Evolutionary conservation across 2,329 filamentous ascomycete genomes (phyloP).

Genomic region (Pseudocercospora eumusae): DNA sequence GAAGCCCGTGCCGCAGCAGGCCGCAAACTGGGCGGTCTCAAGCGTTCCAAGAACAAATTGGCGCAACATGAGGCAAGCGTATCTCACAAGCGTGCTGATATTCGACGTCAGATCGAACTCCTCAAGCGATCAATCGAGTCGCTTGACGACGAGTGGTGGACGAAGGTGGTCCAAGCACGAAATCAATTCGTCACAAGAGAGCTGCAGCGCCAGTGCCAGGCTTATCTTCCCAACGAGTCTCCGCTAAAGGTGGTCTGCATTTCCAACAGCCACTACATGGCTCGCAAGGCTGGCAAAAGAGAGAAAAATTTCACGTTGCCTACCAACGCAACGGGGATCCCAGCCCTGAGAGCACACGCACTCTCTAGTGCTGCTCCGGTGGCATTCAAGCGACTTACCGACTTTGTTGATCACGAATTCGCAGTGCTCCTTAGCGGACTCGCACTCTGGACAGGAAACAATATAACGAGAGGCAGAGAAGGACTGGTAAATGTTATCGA

Average conservation of each 20-base stretch:
- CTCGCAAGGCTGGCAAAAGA: neutral
- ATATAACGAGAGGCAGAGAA: neutral
- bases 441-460: neutral
- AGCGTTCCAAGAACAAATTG: neutral
- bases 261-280: neutral
- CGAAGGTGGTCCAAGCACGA: neutral
- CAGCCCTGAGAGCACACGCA: neutral
- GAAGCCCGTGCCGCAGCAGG: neutral
- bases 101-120: too few species aligned
- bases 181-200: neutral
- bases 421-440: neutral
- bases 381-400: neutral
- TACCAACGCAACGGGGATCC: neutral
- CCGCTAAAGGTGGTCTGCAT: neutral
- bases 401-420: neutral
- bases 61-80: neutral
- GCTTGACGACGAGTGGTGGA: neutral
- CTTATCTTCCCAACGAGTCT: neutral
- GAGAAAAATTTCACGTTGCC: neutral
- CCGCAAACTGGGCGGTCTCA: neutral
- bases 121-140: too few species aligned
- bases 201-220: neutral
- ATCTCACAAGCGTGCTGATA: too few species aligned
- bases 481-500: neutral
- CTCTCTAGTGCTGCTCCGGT: neutral